phyloP scores from a whole-genome alignment of 2,329 filamentous ascomycete genomes.

The Epichloe elymi region DNA sequence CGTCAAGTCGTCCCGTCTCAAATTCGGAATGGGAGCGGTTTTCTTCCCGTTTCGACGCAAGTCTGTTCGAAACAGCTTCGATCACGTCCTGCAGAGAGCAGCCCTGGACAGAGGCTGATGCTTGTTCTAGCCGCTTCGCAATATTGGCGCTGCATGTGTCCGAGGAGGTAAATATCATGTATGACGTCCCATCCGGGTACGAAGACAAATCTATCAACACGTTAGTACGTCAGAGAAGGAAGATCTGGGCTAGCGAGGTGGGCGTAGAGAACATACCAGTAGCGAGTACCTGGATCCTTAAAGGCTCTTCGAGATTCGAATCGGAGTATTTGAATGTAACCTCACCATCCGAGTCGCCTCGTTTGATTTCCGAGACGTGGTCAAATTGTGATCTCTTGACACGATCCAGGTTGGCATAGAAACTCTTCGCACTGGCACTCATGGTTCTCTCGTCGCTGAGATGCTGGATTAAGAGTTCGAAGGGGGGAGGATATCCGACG shows the following conservation, averaged over 20 bases:
- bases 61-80: background rate
- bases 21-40: background rate
- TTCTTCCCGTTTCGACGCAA: background rate
- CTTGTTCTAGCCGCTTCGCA: slow-evolving; percentile 28
- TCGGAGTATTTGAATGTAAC: slow-evolving; percentile 46
- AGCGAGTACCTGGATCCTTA: slow-evolving; percentile 26
- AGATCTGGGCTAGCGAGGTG: slow-evolving; percentile 4
- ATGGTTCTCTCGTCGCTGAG: background rate
- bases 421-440: slow-evolving; percentile 18
- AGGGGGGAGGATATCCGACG: background rate
- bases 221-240: background rate
- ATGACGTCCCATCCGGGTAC: slow-evolving; percentile 26
- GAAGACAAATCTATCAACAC: slow-evolving; percentile 17
- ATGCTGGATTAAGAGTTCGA: background rate
- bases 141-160: slow-evolving; percentile 22
- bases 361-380: slow-evolving; percentile 39
- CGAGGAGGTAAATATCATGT: slow-evolving; percentile 30
- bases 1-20: background rate
- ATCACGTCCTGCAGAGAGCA: slow-evolving; percentile 5
- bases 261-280: slow-evolving; percentile 15
- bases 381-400: slow-evolving; percentile 26
- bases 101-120: slow-evolving; percentile 15
- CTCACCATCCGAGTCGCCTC: slow-evolving; percentile 59
- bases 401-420: slow-evolving; percentile 42
- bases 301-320: slow-evolving; percentile 10